These are phyloP conservation scores for Irpex sp. DNA, from an alignment of 1,284 basidiomycete species.

Conservation along the genomic window DNA sequence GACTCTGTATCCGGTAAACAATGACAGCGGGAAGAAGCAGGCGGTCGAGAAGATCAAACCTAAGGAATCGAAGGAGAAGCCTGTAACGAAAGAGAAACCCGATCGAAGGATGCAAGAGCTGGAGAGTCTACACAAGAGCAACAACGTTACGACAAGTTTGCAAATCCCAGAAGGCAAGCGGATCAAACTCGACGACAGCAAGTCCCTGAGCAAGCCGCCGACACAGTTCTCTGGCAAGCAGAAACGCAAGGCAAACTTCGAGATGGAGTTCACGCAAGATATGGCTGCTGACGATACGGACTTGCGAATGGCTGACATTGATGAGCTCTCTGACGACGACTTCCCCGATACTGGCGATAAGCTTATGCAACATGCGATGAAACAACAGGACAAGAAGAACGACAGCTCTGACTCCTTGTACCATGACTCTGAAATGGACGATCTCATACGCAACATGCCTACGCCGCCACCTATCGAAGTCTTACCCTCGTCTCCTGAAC, in stretches of 20 bases:
- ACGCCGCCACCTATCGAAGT: background rate
- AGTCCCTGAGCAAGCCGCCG: constrained; percentile 3
- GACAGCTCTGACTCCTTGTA: constrained; percentile 26
- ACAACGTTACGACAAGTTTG: constrained; percentile 36
- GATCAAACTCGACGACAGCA: constrained; percentile 36
- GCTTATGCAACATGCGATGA: constrained; percentile 15
- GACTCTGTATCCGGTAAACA: constrained; percentile 11
- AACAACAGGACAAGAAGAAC: constrained; percentile 5
- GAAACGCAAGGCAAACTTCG: constrained; percentile 36
- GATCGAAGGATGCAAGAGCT: constrained; percentile 35
- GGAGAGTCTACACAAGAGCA: constrained; percentile 40
- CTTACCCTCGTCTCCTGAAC: background rate
- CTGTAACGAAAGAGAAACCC: constrained; percentile 17
- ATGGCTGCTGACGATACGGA: constrained; percentile 29
- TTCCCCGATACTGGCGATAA: constrained; percentile 40
- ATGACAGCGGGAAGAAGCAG: constrained; percentile 1
- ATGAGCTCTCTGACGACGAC: constrained; percentile 29
- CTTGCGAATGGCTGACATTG: constrained; percentile 6
- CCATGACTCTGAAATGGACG: constrained; percentile 33
- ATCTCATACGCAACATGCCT: constrained; percentile 25
- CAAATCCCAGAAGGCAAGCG: constrained; percentile 37
- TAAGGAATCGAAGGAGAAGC: constrained; percentile 14
- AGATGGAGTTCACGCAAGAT: constrained; percentile 44
- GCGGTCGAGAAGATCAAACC: background rate
- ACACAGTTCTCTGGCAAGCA: constrained; percentile 19